Conservation (phyloP, 306 rosid species). For the Amphicarpaea edgeworthii region DNA sequence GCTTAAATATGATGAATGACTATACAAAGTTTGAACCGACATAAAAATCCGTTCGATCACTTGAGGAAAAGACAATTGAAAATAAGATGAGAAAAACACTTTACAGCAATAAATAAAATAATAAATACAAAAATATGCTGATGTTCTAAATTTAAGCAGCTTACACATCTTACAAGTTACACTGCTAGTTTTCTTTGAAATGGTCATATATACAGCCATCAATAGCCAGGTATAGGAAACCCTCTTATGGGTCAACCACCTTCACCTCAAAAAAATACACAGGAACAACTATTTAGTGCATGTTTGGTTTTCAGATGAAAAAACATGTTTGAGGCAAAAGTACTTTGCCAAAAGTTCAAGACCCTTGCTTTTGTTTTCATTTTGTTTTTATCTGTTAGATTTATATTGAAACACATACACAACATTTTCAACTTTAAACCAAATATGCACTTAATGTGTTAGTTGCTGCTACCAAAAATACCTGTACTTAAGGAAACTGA, state of each 20-base stretch:
- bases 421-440: no score
- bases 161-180: conserved; percentile 10
- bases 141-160: conserved; percentile 17
- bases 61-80: background rate
- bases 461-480: conserved; percentile 18
- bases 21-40: background rate
- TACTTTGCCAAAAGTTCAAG: no score
- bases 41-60: background rate
- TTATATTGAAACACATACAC: no score
- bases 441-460: no score
- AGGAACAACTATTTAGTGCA: background rate
- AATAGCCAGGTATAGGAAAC: background rate
- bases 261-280: background rate
- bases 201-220: conserved; percentile 32
- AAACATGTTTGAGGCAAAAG: no score
- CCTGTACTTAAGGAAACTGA: conserved; percentile 7
- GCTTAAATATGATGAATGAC: background rate
- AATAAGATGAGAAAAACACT: background rate
- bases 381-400: no score
- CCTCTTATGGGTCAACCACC: conserved; percentile 4
- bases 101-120: background rate
- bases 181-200: background rate
- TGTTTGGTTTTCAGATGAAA: no score
- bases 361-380: no score
- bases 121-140: conserved; percentile 10